These are phyloP conservation scores for Microsporum audouinii DNA, from an alignment of 2,329 filamentous ascomycete genomes.

Conservation along the genomic window DNA sequence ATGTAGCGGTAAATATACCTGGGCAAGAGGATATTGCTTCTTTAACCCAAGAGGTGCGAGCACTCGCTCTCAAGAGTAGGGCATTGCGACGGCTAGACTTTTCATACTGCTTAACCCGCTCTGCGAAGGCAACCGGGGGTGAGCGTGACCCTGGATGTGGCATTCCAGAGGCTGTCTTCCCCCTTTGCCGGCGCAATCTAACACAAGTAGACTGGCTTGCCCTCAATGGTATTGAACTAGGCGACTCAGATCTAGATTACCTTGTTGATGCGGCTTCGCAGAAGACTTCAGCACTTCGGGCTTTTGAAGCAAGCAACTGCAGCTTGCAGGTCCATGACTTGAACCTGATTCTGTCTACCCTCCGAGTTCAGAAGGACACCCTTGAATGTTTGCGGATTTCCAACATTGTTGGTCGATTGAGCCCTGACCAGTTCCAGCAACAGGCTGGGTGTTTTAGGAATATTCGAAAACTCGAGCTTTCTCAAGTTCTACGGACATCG, in stretches of 20 bases:
- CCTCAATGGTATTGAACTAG: conserved; percentile 57
- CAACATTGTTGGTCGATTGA: conserved; percentile 53
- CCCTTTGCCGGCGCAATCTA: conserved; percentile 53
- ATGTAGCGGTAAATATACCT: conserved; percentile 42
- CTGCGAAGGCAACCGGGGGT: conserved; percentile 39
- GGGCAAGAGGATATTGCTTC: conserved; percentile 47
- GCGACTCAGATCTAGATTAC: conserved; percentile 56
- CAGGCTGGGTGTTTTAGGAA: conserved; percentile 56
- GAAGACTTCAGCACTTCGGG: conserved; percentile 52
- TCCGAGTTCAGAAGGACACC: conserved; percentile 54
- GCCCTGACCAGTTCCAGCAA: conserved; percentile 52
- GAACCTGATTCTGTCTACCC: conserved; percentile 51
- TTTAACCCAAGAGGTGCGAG: conserved; percentile 57
- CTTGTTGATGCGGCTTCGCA: conserved; percentile 58
- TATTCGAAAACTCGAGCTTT: conserved; percentile 55
- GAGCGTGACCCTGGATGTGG: conserved; percentile 53
- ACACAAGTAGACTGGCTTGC: conserved; percentile 62
- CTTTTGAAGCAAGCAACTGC: conserved; percentile 56
- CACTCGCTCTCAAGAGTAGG: conserved; percentile 54
- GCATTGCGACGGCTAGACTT: conserved; percentile 55
- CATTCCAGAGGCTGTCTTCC: conserved; percentile 57
- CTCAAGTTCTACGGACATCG: conserved; percentile 52
- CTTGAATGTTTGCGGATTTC: conserved; percentile 57
- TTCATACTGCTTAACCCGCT: conserved; percentile 47
- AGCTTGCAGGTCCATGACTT: conserved; percentile 39